Evolutionary conservation across 2,329 filamentous ascomycete genomes (phyloP), one percentile per base, ranked within the genome.

Genomic region (Paraconiothyrium brasiliense): DNA sequence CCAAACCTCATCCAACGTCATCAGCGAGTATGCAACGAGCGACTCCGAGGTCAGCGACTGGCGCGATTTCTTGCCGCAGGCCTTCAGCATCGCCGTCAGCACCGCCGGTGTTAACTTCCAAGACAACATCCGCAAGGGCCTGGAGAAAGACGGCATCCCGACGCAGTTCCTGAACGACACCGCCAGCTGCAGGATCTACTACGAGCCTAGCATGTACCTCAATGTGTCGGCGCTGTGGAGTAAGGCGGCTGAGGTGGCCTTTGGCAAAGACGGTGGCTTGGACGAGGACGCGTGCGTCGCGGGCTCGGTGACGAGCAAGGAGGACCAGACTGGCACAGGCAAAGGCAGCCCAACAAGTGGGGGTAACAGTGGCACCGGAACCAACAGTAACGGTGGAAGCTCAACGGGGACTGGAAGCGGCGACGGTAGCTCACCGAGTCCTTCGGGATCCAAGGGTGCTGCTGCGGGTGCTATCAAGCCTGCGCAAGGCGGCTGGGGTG

Each of bases 141-240:
- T 71, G 1, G 76, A 78, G 58, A 57, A 52, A 0, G 72, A 68
- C 4, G 76, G 75, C 5, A 73, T 81, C 0, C 84, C 88, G 14
- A 75, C 84, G 16, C 89, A 91, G 66, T 90, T 90, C 68, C 76
- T 85, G 1, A 86, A 87, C 59, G 84, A 89, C 64, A 82, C 86
- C 0, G 85, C 88, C 0, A 85, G 88, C 66, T 90, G 88, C 65
- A 80, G 87, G 5, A 72, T 90, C 13, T 90, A 84, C 70, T 89
- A 85, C 62, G 88, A 87, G 2, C 71, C 80, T 16, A 74, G 80
- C 2, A 88, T 87, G 75, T 74, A 86, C 37, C 74, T 81, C 3
- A 81, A 87, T 60, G 81, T 85, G 1, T 80, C 79, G 1, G 78
- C 75, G n/a, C 69, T 86, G 37, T 90, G 88, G 88, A 78, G 76